Conservation (phyloP, 1,284 basidiomycete species). For the Puccinia coronata region DNA sequence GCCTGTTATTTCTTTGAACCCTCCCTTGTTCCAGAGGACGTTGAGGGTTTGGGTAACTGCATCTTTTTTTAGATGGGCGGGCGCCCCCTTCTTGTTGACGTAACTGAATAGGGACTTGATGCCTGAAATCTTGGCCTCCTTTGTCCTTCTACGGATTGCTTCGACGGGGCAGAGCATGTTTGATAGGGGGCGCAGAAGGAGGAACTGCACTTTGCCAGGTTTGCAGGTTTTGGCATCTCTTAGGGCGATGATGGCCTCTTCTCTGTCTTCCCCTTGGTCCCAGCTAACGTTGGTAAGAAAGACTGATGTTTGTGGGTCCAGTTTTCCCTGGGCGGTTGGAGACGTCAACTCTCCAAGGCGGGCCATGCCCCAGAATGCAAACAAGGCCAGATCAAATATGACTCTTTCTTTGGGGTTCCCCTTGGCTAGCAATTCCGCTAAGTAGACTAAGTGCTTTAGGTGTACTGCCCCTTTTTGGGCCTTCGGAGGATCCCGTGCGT, state of each 20-base stretch:
- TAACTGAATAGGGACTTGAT: no score
- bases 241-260: not conserved
- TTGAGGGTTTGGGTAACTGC: no score
- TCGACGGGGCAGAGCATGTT: no score
- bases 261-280: not conserved
- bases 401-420: not conserved
- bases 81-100: no score
- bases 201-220: no score
- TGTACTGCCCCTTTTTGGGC: not conserved
- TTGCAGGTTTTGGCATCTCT: no score
- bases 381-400: not conserved
- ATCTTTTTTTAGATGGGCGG: no score
- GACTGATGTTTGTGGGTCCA: not conserved
- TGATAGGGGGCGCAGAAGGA: no score
- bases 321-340: no score
- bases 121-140: no score
- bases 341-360: not conserved
- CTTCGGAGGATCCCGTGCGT: not conserved
- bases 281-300: not conserved
- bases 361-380: slow-evolving; percentile 19
- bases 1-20: not conserved
- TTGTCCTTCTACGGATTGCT: no score
- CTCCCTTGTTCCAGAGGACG: not conserved
- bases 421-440: not conserved
- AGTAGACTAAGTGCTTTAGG: not conserved